A percentile compares a stretch with the other conserved stretches of the same genome.
These are phyloP conservation scores for Suillus clintonianus DNA, from an alignment of 768 basidiomycete genomes.

Conservation along the genomic window DNA sequence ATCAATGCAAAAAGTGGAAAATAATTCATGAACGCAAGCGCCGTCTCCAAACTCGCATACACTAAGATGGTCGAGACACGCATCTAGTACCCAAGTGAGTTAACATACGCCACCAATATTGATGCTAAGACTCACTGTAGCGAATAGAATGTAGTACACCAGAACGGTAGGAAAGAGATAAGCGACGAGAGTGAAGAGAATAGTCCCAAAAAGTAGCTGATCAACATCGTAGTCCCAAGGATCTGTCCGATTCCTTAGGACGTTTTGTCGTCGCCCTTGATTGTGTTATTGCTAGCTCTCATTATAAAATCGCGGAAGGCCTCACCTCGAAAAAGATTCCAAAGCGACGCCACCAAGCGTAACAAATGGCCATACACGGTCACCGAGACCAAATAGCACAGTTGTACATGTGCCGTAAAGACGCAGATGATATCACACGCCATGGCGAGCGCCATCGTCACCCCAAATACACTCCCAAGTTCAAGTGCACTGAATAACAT, in stretches of 20 bases:
- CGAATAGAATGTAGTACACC: constrained; percentile 85
- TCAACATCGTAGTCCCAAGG: constrained; percentile 91
- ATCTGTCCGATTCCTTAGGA: constrained; percentile 84
- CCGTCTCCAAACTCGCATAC: constrained; percentile 63
- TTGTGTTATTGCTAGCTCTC: not conserved
- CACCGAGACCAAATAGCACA: constrained; percentile 67
- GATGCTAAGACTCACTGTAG: constrained; percentile 42
- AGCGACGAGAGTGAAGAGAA: constrained; percentile 79
- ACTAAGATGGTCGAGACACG: constrained; percentile 55
- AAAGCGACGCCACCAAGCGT: constrained; percentile 63
- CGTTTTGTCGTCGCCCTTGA: constrained; percentile 86
- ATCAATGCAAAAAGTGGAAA: constrained; percentile 91
- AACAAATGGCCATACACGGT: constrained; percentile 63
- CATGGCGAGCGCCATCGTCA: constrained; percentile 69
- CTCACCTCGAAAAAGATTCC: constrained; percentile 89
- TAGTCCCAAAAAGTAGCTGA: constrained; percentile 92
- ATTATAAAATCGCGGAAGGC: not conserved
- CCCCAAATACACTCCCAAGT: constrained; percentile 41
- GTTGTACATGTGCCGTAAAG: constrained; percentile 69
- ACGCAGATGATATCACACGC: constrained; percentile 65
- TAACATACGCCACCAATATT: not conserved
- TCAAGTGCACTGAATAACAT: constrained; percentile 38
- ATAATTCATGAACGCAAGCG: constrained; percentile 82
- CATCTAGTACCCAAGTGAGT: constrained; percentile 36
- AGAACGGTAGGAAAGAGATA: constrained; percentile 85